Percentiles rank a stretch among this genome's conserved stretches.
phyloP scores from a whole-genome alignment of 2,329 filamentous ascomycete species.

The Penicillium corylophilum region DNA sequence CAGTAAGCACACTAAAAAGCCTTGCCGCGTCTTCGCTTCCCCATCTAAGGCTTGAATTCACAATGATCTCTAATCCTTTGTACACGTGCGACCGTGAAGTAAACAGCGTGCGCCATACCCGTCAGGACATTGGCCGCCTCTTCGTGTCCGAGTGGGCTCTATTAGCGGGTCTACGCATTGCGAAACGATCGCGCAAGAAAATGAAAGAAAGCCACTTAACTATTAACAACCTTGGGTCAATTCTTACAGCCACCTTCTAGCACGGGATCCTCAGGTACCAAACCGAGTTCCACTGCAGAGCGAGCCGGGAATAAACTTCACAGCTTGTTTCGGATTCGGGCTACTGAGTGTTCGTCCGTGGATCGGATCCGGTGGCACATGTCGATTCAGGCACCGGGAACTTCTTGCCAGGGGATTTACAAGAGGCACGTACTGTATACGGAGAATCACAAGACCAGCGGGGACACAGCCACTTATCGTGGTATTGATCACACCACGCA shows the following conservation, averaged over 20 bases:
- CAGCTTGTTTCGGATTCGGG: not conserved
- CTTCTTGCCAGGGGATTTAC: not conserved
- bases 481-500: not conserved
- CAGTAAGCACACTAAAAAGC: not conserved
- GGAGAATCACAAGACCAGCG: conserved; percentile 5
- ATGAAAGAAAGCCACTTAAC: not conserved
- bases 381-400: not conserved
- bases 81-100: not conserved
- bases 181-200: not conserved
- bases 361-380: not conserved
- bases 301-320: not conserved
- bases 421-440: conserved; percentile 3
- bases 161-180: not conserved
- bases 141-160: not conserved
- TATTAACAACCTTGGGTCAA: not conserved
- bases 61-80: not conserved
- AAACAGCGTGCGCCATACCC: not conserved
- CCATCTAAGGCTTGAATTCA: not conserved
- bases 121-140: not conserved
- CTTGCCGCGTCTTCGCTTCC: not conserved
- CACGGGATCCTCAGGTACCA: not conserved
- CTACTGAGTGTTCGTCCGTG: not conserved
- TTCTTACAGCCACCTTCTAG: not conserved
- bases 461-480: not conserved
- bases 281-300: not conserved